Evolutionary conservation across 2,329 filamentous ascomycete genomes (phyloP).

Genomic region (Coniella vitis): DNA sequence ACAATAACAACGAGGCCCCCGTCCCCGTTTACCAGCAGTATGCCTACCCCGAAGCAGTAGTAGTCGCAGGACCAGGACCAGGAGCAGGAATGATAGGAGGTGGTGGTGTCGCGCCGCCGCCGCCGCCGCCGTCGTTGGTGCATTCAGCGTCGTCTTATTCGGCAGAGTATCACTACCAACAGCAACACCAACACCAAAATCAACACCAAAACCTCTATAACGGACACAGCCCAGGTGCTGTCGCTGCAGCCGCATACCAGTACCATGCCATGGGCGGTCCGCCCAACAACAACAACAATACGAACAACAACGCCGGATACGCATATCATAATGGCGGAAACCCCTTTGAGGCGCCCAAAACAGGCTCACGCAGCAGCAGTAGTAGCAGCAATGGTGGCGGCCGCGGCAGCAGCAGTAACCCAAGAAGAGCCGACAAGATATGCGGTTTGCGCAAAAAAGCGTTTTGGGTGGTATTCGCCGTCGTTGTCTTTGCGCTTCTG

Average conservation of each 20-base stretch:
- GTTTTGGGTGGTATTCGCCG: constrained; percentile 25
- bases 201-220: too few relatives aligned
- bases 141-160: not conserved
- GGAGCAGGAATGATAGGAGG: too few relatives aligned
- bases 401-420: too few relatives aligned
- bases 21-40: too few relatives aligned
- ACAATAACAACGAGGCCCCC: not conserved
- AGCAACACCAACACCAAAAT: too few relatives aligned
- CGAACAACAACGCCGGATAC: not conserved
- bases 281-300: not conserved
- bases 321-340: constrained; percentile 7
- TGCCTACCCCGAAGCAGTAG: too few relatives aligned
- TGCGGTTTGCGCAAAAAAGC: constrained; percentile 24
- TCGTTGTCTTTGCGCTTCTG: constrained; percentile 24
- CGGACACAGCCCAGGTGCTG: too few relatives aligned
- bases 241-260: too few relatives aligned
- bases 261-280: too few relatives aligned
- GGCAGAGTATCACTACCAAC: too few relatives aligned
- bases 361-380: not conserved
- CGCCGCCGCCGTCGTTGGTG: not conserved
- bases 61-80: too few relatives aligned
- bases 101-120: too few relatives aligned
- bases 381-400: not conserved
- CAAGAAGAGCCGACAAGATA: constrained; percentile 17
- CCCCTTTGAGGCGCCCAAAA: constrained; percentile 3